Conservation (phyloP, 129 eudicot genomes). For the sunflower (Helianthus annuus) region DNA sequence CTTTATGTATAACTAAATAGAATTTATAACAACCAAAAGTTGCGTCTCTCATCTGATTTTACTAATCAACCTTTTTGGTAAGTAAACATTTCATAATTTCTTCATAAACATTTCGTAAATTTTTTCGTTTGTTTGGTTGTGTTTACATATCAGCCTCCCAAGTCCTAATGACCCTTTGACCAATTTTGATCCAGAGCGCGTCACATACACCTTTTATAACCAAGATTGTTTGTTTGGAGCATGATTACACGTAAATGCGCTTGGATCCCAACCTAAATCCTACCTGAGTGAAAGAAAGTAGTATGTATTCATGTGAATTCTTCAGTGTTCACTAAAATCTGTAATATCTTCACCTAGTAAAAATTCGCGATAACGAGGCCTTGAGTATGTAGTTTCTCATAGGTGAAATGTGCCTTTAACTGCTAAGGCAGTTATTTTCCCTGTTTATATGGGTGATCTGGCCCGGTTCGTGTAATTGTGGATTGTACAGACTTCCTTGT, state of each 20-base stretch:
- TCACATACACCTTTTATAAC: too few species aligned
- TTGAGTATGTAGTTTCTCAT: neutral
- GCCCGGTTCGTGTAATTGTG: neutral
- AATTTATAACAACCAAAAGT: too few species aligned
- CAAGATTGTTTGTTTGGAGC: constrained; percentile 9
- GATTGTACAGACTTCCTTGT: neutral
- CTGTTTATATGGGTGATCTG: neutral
- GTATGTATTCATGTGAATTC: neutral
- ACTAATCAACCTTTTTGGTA: too few species aligned
- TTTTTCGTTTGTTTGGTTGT: too few species aligned
- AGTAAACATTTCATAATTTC: too few species aligned
- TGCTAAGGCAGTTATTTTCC: neutral
- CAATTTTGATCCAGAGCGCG: too few species aligned
- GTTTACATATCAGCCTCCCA: too few species aligned
- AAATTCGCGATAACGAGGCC: neutral
- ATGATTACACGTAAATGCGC: neutral
- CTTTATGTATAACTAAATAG: too few species aligned
- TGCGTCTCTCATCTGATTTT: too few species aligned
- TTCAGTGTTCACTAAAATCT: neutral
- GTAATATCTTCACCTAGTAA: neutral
- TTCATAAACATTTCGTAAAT: too few species aligned
- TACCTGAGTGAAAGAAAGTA: neutral
- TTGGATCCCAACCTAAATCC: neutral
- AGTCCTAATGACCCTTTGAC: too few species aligned
- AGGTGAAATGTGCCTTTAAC: too few species aligned